A percentile compares a stretch with the other conserved stretches of the same genome.
Evolutionary conservation across 345 rosid genomes (phyloP).

Genomic region (Noccaea bulbosa): DNA sequence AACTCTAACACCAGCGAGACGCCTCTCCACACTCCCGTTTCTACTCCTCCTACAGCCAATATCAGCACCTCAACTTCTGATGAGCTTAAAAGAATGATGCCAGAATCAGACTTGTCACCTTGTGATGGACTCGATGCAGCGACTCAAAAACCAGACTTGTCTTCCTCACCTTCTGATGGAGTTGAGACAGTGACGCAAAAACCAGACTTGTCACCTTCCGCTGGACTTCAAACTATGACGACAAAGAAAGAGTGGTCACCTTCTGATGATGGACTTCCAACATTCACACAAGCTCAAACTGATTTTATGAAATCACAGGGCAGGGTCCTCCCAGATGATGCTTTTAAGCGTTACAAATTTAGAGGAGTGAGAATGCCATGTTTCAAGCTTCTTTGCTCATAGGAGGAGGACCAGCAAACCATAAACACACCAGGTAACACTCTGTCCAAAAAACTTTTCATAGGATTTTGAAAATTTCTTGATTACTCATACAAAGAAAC

Average conservation of each 20-base stretch:
- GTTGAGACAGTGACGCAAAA: not conserved
- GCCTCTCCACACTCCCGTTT: conserved; percentile 18
- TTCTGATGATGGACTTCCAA: conserved; percentile 62
- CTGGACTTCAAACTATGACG: conserved; percentile 43
- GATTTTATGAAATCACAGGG: conserved; percentile 16
- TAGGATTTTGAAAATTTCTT: not conserved
- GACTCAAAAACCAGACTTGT: not conserved
- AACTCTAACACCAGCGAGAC: conserved; percentile 25
- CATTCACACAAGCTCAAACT: conserved; percentile 45
- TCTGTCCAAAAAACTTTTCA: conserved; percentile 16
- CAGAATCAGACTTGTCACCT: conserved; percentile 17
- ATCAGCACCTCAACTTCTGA: conserved; percentile 52
- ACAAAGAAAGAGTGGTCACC: conserved; percentile 60
- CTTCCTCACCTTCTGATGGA: not conserved
- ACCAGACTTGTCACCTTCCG: conserved; percentile 58
- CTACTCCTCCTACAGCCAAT: conserved; percentile 2
- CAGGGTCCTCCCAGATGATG: conserved; percentile 28
- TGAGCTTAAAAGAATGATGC: conserved; percentile 24
- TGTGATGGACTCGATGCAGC: not conserved
- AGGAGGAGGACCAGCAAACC: not conserved
- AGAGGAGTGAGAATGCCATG: conserved; percentile 22
- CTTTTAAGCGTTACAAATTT: conserved; percentile 22
- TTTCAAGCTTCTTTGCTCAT: conserved; percentile 7
- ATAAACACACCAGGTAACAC: conserved; percentile 9
- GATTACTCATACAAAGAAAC: conserved; percentile 13